Evolutionary conservation across 371 early-diverging fungal species (phyloP).

Genomic region (Choanephora cucurbitarum): DNA sequence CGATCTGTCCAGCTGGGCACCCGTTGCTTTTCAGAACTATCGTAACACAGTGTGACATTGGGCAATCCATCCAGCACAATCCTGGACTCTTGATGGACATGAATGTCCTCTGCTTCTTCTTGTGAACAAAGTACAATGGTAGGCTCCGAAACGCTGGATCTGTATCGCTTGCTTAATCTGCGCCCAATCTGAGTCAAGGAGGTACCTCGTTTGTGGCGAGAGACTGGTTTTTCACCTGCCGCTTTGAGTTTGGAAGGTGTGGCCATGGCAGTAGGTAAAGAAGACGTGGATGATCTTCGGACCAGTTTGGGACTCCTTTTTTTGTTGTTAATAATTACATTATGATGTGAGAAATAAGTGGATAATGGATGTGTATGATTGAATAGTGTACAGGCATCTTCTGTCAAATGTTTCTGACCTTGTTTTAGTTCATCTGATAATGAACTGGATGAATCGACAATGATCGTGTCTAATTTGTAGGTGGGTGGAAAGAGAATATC

Average conservation of each 20-base stretch:
- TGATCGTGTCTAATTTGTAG: conserved; percentile 76
- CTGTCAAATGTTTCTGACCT: not conserved
- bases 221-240: not conserved
- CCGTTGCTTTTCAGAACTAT: conserved; percentile 79
- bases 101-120: conserved; percentile 1
- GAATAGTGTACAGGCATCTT: not conserved
- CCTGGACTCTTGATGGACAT: conserved; percentile 1
- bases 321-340: not conserved
- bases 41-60: conserved; percentile 46
- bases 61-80: conserved; percentile 6
- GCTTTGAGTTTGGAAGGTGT: conserved; percentile 1
- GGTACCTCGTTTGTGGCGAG: conserved; percentile 2
- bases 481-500: conserved; percentile 85
- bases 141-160: not conserved
- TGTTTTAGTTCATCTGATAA: not conserved
- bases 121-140: too few species aligned
- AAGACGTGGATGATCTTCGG: conserved; percentile 16
- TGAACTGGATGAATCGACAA: conserved; percentile 7
- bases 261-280: conserved; percentile 1
- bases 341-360: not conserved
- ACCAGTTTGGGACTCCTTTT: not conserved
- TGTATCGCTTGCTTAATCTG: conserved; percentile 4
- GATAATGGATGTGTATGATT: conserved; percentile 2
- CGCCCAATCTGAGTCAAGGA: conserved; percentile 12
- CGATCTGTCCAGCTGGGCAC: conserved; percentile 93